Percentiles rank a stretch among this genome's conserved stretches.
These are phyloP conservation scores for Sporothrix protearum DNA, from an alignment of 2,329 filamentous ascomycete genomes.

Conservation along the genomic window DNA sequence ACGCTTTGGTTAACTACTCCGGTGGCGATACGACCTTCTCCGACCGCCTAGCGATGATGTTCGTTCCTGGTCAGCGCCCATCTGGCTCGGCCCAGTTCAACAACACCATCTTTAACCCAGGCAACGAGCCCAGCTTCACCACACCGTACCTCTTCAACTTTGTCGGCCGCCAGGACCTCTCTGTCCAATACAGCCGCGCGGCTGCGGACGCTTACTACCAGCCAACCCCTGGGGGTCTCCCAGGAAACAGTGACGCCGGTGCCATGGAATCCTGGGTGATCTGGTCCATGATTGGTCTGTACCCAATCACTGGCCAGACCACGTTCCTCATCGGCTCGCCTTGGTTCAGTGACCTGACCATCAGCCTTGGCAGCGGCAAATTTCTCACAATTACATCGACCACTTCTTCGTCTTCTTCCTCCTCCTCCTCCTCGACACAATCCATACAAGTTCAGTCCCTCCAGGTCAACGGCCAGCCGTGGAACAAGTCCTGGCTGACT, in stretches of 20 bases:
- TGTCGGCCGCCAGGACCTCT: slow-evolving; percentile 58
- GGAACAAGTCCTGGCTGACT: slow-evolving; percentile 62
- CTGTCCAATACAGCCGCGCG: slow-evolving; percentile 55
- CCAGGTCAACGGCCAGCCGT: slow-evolving; percentile 59
- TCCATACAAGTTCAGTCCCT: slow-evolving; percentile 63
- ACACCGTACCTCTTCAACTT: slow-evolving; percentile 69
- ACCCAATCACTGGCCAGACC: slow-evolving; percentile 65
- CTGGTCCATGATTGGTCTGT: slow-evolving; percentile 67
- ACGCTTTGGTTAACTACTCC: slow-evolving; percentile 49
- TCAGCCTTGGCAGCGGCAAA: slow-evolving; percentile 55
- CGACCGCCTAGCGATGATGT: slow-evolving; percentile 58
- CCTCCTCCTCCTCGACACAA: slow-evolving; percentile 40
- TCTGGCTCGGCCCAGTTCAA: slow-evolving; percentile 43
- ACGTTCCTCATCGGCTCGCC: slow-evolving; percentile 64
- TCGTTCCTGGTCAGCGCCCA: slow-evolving; percentile 46
- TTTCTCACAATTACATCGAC: slow-evolving; percentile 49
- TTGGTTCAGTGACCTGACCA: slow-evolving; percentile 58
- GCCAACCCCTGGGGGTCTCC: slow-evolving; percentile 54
- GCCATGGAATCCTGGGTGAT: slow-evolving; percentile 69
- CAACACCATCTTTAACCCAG: slow-evolving; percentile 45
- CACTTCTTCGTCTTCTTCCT: slow-evolving; percentile 43
- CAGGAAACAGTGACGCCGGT: slow-evolving; percentile 68
- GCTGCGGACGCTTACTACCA: slow-evolving; percentile 60
- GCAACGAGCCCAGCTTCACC: slow-evolving; percentile 65
- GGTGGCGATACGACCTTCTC: slow-evolving; percentile 51